Conservation (phyloP, 2,329 filamentous ascomycete species). For the Xylaria sp. region DNA sequence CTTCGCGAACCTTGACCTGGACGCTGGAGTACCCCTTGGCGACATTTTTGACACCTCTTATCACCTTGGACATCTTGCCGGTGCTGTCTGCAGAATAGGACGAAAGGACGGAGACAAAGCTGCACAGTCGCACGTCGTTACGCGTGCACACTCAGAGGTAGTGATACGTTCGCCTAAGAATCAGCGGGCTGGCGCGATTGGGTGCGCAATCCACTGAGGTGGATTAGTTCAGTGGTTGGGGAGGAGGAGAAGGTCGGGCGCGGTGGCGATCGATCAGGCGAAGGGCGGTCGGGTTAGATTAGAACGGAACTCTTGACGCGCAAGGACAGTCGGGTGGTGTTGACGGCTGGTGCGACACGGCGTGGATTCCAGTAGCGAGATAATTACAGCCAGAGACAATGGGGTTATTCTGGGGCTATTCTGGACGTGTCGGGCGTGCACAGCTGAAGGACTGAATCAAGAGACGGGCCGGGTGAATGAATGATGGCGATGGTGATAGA, state of each 20-base stretch:
- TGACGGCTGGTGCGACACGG: slow-evolving; percentile 1
- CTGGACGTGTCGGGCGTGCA: background rate
- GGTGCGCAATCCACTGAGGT: slow-evolving; percentile 26
- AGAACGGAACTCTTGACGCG: background rate
- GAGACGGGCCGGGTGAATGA: slow-evolving; percentile 11
- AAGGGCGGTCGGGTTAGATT: slow-evolving; percentile 4
- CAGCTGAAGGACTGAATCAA: slow-evolving; percentile 13
- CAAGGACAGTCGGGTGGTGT: background rate
- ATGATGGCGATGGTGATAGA: slow-evolving; percentile 26
- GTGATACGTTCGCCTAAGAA: background rate
- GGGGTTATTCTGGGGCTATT: background rate
- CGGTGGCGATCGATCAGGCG: slow-evolving; percentile 17
- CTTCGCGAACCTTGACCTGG: slow-evolving; percentile 98
- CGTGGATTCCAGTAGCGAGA: background rate
- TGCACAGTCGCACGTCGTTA: slow-evolving; percentile 19
- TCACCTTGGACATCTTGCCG: slow-evolving; percentile 88
- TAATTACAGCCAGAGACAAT: background rate
- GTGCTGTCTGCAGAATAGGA: slow-evolving; percentile 29
- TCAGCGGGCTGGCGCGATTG: slow-evolving; percentile 17
- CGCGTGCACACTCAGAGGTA: slow-evolving; percentile 1
- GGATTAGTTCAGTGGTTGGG: slow-evolving; percentile 14
- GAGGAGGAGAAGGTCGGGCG: slow-evolving; percentile 17
- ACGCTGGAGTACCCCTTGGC: slow-evolving; percentile 97
- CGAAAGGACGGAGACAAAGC: slow-evolving; percentile 11
- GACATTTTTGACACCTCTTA: slow-evolving; percentile 98